These are phyloP conservation scores for Cordyceps cateniannulata DNA, from an alignment of 2,329 filamentous ascomycete genomes.

Conservation along the genomic window DNA sequence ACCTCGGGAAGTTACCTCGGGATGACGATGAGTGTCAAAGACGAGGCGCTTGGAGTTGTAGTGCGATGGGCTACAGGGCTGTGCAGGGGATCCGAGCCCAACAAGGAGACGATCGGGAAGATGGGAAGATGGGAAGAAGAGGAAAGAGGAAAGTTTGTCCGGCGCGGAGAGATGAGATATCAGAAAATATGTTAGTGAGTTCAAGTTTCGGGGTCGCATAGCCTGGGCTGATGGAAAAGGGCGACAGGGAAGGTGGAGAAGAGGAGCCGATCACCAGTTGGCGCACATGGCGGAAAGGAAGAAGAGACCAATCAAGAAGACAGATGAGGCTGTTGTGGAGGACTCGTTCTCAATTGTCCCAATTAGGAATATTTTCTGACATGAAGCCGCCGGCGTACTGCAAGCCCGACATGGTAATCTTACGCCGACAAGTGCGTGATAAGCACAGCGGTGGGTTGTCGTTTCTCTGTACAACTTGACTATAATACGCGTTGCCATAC, in stretches of 20 bases:
- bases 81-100: background rate
- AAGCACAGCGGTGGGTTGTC: background rate
- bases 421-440: background rate
- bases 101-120: background rate
- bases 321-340: background rate
- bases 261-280: constrained; percentile 1
- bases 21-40: background rate
- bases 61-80: background rate
- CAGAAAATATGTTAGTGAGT: background rate
- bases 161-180: background rate
- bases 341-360: background rate
- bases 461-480: background rate
- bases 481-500: background rate
- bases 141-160: background rate
- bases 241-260: too few species aligned
- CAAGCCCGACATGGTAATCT: background rate
- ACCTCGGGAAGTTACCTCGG: background rate
- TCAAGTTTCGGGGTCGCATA: background rate
- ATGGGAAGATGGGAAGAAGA: background rate
- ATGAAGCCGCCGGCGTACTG: background rate
- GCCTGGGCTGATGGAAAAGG: background rate
- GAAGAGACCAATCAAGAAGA: background rate
- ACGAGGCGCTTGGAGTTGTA: background rate
- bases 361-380: constrained; percentile 7
- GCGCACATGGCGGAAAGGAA: background rate